Evolutionary conservation across 371 early-diverging fungal species (phyloP).

Genomic region (Gilbertella persicaria): DNA sequence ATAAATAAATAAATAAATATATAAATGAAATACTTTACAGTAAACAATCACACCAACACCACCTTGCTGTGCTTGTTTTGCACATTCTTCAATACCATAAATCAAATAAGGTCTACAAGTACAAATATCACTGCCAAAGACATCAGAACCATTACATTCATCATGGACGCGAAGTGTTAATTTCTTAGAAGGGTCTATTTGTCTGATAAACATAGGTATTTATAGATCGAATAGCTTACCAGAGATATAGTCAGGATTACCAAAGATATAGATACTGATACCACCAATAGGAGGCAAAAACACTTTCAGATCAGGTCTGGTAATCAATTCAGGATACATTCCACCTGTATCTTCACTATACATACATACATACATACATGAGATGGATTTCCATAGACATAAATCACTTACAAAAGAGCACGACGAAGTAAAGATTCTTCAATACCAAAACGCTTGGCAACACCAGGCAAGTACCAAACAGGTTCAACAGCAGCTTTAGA

Average conservation of each 20-base stretch:
- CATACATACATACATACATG: conserved; percentile 2
- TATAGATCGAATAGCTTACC: conserved; percentile 26
- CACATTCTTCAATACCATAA: conserved; percentile 91
- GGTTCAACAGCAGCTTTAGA: conserved; percentile 95
- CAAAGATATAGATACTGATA: conserved; percentile 92
- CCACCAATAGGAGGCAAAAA: conserved; percentile 96
- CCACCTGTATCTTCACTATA: conserved; percentile 73
- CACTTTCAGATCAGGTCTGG: conserved; percentile 91
- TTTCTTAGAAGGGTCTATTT: conserved; percentile 75
- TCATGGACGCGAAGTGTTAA: conserved; percentile 92
- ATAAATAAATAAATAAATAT: background rate
- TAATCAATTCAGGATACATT: conserved; percentile 96
- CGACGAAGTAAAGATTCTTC: conserved; percentile 84
- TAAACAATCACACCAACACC: conserved; percentile 95
- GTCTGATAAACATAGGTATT: background rate
- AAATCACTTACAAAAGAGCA: conserved; percentile 74
- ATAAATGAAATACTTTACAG: conserved; percentile 45
- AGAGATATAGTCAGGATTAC: conserved; percentile 77
- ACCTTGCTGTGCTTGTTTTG: conserved; percentile 89
- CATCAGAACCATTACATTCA: conserved; percentile 94
- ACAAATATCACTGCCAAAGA: conserved; percentile 92
- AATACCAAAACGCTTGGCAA: conserved; percentile 88
- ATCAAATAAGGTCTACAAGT: conserved; percentile 95
- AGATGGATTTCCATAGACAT: background rate
- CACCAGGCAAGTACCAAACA: conserved; percentile 96